These are phyloP conservation scores for Penicillium aurantiogriseum DNA, from an alignment of 2,329 filamentous ascomycete species.

Conservation along the genomic window DNA sequence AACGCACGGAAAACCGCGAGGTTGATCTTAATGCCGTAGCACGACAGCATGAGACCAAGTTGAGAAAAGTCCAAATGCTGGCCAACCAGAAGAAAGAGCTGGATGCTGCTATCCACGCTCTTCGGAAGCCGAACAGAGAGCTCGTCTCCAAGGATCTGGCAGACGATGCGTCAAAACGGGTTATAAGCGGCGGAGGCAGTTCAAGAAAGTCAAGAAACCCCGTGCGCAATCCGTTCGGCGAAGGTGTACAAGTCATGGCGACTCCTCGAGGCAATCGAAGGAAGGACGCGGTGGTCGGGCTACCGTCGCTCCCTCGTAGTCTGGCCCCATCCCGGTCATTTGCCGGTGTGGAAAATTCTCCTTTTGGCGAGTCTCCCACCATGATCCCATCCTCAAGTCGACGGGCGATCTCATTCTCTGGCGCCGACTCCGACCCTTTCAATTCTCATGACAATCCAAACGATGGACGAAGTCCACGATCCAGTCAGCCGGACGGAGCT, in stretches of 20 bases:
- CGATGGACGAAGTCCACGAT: conserved; percentile 1
- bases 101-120: conserved; percentile 47
- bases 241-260: conserved; percentile 51
- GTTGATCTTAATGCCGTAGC: conserved; percentile 49
- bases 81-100: conserved; percentile 50
- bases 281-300: conserved; percentile 29
- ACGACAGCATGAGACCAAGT: conserved; percentile 46
- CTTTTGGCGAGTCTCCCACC: conserved; percentile 30
- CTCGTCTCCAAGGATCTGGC: conserved; percentile 48
- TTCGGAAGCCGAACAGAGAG: conserved; percentile 49
- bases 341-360: conserved; percentile 28
- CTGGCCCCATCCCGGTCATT: conserved; percentile 30
- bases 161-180: conserved; percentile 42
- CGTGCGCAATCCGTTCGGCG: conserved; percentile 40
- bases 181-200: conserved; percentile 28
- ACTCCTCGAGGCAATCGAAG: conserved; percentile 45
- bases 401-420: conserved; percentile 30
- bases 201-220: conserved; percentile 44
- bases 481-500: conserved; percentile 14
- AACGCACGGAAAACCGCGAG: conserved; percentile 49
- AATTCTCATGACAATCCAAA: conserved; percentile 6
- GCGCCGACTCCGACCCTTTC: conserved; percentile 19
- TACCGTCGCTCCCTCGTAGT: conserved; percentile 30
- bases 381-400: conserved; percentile 35
- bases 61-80: conserved; percentile 46